phyloP scores from a whole-genome alignment of 495 filamentous ascomycete species.

The Elasticomyces elasticus region DNA sequence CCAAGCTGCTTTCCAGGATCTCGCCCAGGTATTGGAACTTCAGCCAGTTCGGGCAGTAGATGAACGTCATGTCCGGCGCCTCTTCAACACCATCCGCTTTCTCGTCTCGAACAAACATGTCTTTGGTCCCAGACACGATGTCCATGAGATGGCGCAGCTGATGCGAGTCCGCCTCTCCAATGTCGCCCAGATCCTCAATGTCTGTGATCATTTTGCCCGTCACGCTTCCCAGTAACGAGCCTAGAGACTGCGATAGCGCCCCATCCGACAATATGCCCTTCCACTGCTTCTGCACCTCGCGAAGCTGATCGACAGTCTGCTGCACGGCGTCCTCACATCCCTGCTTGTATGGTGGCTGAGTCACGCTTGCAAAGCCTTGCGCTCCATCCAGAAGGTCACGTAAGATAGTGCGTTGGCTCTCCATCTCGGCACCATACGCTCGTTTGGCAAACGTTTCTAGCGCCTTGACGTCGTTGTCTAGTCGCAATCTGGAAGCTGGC shows the following conservation, averaged over 20 bases:
- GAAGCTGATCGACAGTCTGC: conserved; percentile 56
- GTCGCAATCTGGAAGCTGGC: conserved; percentile 43
- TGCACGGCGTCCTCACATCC: conserved; percentile 64
- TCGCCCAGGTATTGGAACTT: conserved; percentile 81
- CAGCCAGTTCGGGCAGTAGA: conserved; percentile 78
- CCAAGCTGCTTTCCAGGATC: conserved; percentile 79
- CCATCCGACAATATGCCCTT: conserved; percentile 69
- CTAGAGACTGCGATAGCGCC: conserved; percentile 73
- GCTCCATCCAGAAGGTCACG: conserved; percentile 74
- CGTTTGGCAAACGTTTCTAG: conserved; percentile 72
- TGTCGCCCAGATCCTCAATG: conserved; percentile 75
- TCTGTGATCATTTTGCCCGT: conserved; percentile 74
- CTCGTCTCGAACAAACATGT: conserved; percentile 53
- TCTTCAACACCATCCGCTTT: conserved; percentile 24
- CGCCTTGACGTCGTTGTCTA: conserved; percentile 60
- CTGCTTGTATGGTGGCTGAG: conserved; percentile 48
- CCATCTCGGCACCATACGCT: conserved; percentile 80
- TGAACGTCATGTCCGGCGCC: conserved; percentile 46
- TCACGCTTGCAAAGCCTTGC: conserved; percentile 54
- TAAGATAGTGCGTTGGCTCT: conserved; percentile 70
- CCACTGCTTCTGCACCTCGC: conserved; percentile 64
- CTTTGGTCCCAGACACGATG: conserved; percentile 58
- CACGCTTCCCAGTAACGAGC: conserved; percentile 69
- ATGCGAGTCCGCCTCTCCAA: conserved; percentile 78
- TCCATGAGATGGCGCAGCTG: conserved; percentile 64